Conservation (phyloP, 2,329 filamentous ascomycete species). For the Talaromyces sp. region DNA sequence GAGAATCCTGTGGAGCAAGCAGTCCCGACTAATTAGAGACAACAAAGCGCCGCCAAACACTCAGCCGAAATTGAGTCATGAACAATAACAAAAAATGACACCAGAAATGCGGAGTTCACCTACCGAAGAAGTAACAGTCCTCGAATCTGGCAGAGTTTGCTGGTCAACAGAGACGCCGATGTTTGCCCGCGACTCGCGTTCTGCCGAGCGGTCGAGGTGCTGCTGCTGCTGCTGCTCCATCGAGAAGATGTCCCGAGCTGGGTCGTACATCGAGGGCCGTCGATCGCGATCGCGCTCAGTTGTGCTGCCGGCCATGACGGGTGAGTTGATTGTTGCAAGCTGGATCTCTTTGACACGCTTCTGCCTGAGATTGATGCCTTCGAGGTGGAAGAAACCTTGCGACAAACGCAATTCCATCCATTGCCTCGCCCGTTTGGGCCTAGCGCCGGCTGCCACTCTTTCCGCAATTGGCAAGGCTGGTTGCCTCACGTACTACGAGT, state of each 20-base stretch:
- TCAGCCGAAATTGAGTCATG: neutral
- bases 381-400: neutral
- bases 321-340: constrained; percentile 1
- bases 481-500: neutral
- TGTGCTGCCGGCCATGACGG: constrained; percentile 7
- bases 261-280: constrained; percentile 25
- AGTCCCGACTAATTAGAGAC: neutral
- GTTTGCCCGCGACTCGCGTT: constrained; percentile 9
- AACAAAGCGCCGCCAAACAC: neutral
- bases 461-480: neutral
- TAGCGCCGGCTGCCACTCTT: constrained; percentile 9
- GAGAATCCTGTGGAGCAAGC: neutral
- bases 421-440: constrained; percentile 1
- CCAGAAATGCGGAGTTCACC: neutral
- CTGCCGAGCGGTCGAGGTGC: constrained; percentile 17
- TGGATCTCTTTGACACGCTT: neutral
- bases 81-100: neutral
- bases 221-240: constrained; percentile 16
- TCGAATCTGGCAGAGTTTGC: neutral
- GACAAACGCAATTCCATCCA: neutral
- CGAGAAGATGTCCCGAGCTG: constrained; percentile 27
- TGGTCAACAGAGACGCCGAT: constrained; percentile 6
- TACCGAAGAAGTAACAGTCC: neutral
- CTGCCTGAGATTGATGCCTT: neutral
- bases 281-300: constrained; percentile 6